Conservation (phyloP, 2,329 filamentous ascomycete species). For the Metarhizium sp. region DNA sequence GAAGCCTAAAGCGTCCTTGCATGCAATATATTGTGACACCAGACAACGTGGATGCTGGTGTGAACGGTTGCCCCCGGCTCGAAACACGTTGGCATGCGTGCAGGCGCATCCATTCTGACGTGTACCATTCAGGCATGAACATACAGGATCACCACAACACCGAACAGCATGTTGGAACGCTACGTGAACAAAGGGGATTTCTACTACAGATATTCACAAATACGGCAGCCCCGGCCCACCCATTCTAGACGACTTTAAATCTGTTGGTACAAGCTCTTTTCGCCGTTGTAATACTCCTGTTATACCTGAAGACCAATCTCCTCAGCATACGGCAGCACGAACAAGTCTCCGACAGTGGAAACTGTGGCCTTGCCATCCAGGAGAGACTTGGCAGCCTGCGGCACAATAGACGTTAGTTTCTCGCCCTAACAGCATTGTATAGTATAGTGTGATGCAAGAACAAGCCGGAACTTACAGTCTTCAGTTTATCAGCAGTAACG, state of each 20-base stretch:
- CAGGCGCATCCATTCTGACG: not conserved
- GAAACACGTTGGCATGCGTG: not conserved
- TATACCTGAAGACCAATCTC: conserved; percentile 94
- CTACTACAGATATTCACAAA: conserved; percentile 39
- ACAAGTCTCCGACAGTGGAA: conserved; percentile 83
- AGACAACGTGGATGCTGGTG: not conserved
- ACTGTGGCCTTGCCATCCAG: conserved; percentile 84
- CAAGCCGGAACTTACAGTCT: conserved; percentile 55
- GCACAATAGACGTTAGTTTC: conserved; percentile 11
- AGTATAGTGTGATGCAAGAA: not conserved
- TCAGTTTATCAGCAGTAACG: conserved; percentile 76
- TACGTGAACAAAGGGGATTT: conserved; percentile 24
- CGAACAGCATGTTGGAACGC: conserved; percentile 1
- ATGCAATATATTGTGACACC: not conserved
- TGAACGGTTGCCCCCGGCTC: not conserved
- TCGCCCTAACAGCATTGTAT: not conserved
- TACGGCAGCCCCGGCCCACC: conserved; percentile 20
- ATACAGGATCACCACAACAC: not conserved
- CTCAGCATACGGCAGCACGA: conserved; percentile 83
- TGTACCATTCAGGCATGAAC: not conserved
- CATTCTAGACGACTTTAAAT: conserved; percentile 27
- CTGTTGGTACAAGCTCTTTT: conserved; percentile 32
- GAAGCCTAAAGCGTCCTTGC: not conserved
- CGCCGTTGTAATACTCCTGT: conserved; percentile 27
- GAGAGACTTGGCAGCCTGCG: conserved; percentile 76